Base-by-base conservation (phyloP, 768 basidiomycete genomes). In the Pisolithus tinctorius region DNA sequence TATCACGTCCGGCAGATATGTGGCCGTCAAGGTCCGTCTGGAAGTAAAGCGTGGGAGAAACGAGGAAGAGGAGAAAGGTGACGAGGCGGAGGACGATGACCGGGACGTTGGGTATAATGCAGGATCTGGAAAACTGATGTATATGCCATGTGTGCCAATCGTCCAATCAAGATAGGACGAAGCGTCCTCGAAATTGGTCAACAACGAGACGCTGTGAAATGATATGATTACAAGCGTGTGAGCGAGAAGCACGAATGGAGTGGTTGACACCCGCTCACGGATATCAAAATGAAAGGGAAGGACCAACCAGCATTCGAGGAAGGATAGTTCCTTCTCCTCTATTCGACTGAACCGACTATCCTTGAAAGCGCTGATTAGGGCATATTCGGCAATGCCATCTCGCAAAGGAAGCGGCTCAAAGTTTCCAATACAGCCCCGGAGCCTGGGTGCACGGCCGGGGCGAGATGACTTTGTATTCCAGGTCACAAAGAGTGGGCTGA, bases 391-490 rank as follows among this genome's bases (percentile, higher is more conserved):
- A 53, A 99, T 67, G 14, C 92, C 93, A 27, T 86, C 77, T 51
- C 73, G 78, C 27, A 98, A 73, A 10, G 82, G 69, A 66, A 84
- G 76, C 10, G 89, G 76, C 31, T 85, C 82, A 61, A 99, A 99
- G 68, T 81, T 93, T 61, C 95, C 95, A 59, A 99, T 97, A 71
- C 95, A 99, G 44, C 95, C 95, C 48, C 95, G 74, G 55, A 99
- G 74, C 52, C 80, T 75, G 42, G 81, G 74, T 20, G 78, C 65
- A 52, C 80, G 78, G 30, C 81, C 82, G 17, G 80, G 71, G 51
- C 79, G 81, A 51, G 75, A 75, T 30, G 80, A 75, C 53, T 78
- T 79, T 42, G 81, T 85, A 69, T 92, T 93, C 94, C 94, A 99
- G 6, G 95, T 98, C 30, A 98, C 92, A 68, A 99, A 99, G 50